A percentile compares a stretch with the other conserved stretches of the same genome.
These are phyloP conservation scores for Peniophora sp. DNA, from an alignment of 1,284 basidiomycete species.

Conservation along the genomic window DNA sequence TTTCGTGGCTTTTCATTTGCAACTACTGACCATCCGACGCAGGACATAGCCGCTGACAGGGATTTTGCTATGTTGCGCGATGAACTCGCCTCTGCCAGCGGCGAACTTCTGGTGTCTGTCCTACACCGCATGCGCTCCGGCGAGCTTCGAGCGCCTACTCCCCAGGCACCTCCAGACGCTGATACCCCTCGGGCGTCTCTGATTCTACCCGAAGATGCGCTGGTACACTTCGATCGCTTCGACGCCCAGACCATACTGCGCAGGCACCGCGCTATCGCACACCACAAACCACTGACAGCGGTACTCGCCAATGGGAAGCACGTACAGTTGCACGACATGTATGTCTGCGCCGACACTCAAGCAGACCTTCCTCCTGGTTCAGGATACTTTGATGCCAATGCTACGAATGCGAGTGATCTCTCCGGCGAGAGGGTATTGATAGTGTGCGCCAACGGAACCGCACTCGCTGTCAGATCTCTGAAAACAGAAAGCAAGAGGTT, in stretches of 20 bases:
- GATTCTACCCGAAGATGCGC: conserved; percentile 48
- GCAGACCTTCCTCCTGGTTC: background rate
- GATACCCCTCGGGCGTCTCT: conserved; percentile 49
- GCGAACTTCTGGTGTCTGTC: conserved; percentile 62
- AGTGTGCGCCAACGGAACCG: background rate
- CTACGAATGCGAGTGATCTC: conserved; percentile 4
- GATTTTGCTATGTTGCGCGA: conserved; percentile 54
- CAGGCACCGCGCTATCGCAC: conserved; percentile 62
- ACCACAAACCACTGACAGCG: conserved; percentile 46
- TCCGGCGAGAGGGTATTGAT: conserved; percentile 3
- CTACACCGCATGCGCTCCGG: conserved; percentile 54
- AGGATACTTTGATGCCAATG: background rate
- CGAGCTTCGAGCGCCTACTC: conserved; percentile 32
- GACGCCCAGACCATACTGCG: conserved; percentile 49
- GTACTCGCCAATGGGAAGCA: conserved; percentile 34
- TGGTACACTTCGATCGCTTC: conserved; percentile 50
- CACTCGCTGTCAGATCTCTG: background rate
- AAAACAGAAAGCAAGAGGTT: background rate
- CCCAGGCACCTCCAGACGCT: conserved; percentile 10
- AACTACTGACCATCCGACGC: background rate
- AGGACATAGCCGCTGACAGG: conserved; percentile 41
- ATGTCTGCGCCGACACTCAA: conserved; percentile 13
- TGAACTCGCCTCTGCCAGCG: conserved; percentile 59
- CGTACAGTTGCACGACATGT: conserved; percentile 37
- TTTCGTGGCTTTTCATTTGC: background rate